Evolutionary conservation across 257 asterid species (phyloP), one percentile per base, ranked within the genome.

Genomic region (Solanum stenotomum): DNA sequence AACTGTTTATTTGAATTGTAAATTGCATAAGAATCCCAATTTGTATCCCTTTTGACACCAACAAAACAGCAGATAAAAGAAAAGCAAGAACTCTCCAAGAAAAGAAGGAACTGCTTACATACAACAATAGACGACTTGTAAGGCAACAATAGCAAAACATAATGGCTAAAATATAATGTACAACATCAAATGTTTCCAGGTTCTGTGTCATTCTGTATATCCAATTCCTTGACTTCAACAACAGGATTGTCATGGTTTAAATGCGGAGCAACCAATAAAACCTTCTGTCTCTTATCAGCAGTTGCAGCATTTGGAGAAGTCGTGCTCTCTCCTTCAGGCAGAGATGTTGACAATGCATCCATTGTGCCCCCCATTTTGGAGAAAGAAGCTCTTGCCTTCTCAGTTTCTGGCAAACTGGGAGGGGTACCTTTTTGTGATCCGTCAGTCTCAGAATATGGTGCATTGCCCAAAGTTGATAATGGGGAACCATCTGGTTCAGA

Each of bases 401-500:
- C 92, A n/a, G 90, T 79, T 67, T 89, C 93, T 5, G 92, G 90
- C 33, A 88, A 89, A 87, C 87, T 82, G 68, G 90, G 31, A 63
- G 90, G 83, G 78, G 89, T 83, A 37, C 29, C 88, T 86, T 89
- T 90, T 87, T 63, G 77, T 81, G 90, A 79, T 70, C 86, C n/a
- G 34, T 90, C 92, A 22, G 89, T 83, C 88, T 92, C 98, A 29
- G 93, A 90, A 85, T 92, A 86, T 85, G 94, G 72, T 84, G 87
- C 84, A 84, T 68, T 86, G 88, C 78, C 72, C 14, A 65, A 88
- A 84, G 91, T 61, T 25, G 71, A 63, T 44, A 79, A 38, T 16
- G 93, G 86, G 81, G 91, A 92, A 86, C 33, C 87, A 87, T 94
- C 98, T 29, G 89, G 67, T 70, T 93, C 98, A 77, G 83, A 87